phyloP scores from a whole-genome alignment of 257 asterid genomes.

The Verbena officinalis region DNA sequence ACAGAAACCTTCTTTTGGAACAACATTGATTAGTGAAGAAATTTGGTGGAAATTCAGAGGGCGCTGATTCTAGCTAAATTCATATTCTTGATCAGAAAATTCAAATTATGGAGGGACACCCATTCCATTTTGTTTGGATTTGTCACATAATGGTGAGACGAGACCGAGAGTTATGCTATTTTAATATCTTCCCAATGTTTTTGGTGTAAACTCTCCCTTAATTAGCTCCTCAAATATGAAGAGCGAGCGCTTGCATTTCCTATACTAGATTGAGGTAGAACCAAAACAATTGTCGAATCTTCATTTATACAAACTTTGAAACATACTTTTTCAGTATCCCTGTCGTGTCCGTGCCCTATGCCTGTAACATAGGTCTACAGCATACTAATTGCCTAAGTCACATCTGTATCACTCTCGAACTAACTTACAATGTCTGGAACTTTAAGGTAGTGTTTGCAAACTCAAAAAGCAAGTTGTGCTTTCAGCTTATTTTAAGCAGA shows the following conservation, averaged over 20 bases:
- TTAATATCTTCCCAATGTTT: not conserved
- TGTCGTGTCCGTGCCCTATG: no score
- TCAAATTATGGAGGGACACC: not conserved
- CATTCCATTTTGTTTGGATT: not conserved
- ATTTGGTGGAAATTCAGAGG: no score
- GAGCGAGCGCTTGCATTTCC: not conserved
- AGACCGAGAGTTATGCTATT: not conserved
- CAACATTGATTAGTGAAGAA: not conserved
- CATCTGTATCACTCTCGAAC: conserved; percentile 13
- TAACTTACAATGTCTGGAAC: conserved; percentile 15
- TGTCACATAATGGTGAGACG: not conserved
- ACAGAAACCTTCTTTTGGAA: not conserved
- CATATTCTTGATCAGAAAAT: no score
- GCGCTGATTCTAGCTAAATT: no score
- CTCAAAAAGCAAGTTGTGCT: no score
- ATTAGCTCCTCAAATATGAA: not conserved
- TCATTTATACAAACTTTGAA: not conserved
- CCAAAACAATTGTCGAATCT: not conserved
- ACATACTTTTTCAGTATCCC: not conserved
- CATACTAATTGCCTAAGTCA: conserved; percentile 23
- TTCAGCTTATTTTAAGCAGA: no score
- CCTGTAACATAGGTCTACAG: no score
- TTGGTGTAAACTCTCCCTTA: not conserved
- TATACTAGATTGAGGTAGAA: not conserved
- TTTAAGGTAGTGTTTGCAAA: no score